A percentile compares a stretch with the other conserved stretches of the same genome.
These are phyloP conservation scores for Hyphopichia buzzinii DNA, from an alignment of 1,139 yeast genomes.

Conservation along the genomic window DNA sequence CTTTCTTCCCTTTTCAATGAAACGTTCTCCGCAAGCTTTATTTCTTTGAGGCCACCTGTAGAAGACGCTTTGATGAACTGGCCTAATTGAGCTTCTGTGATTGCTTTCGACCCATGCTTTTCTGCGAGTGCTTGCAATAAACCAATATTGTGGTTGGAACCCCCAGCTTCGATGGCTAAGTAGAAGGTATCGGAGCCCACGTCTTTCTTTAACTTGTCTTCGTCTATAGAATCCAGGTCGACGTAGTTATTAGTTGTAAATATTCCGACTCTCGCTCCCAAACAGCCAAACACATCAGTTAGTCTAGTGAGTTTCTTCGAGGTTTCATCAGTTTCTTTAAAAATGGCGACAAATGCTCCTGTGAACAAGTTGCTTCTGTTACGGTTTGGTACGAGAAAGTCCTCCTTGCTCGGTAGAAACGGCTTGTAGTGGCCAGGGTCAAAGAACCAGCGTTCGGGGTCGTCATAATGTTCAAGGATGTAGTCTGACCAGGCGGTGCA, in stretches of 20 bases:
- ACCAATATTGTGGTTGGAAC: too few species aligned
- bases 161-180: neutral
- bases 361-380: conserved; percentile 13
- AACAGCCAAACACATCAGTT: neutral
- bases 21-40: conserved; percentile 8
- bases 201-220: conserved; percentile 1
- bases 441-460: conserved; percentile 19
- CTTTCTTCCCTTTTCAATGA: conserved; percentile 27
- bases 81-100: conserved; percentile 10
- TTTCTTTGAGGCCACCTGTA: conserved; percentile 6
- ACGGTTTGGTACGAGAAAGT: conserved; percentile 14
- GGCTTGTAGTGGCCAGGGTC: conserved; percentile 9
- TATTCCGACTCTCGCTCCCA: conserved; percentile 13
- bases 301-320: conserved; percentile 14
- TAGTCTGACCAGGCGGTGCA: conserved; percentile 22
- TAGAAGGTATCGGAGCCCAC: neutral
- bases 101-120: neutral
- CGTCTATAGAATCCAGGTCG: conserved; percentile 3
- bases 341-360: conserved; percentile 10
- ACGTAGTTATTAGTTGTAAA: conserved; percentile 2
- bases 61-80: conserved; percentile 7
- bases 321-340: conserved; percentile 7
- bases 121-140: neutral
- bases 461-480: conserved; percentile 11
- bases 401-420: conserved; percentile 16